Percentiles rank a stretch among this genome's conserved stretches.
phyloP scores from a whole-genome alignment of 1,284 basidiomycete species.

The Ceratobasidium sp. region DNA sequence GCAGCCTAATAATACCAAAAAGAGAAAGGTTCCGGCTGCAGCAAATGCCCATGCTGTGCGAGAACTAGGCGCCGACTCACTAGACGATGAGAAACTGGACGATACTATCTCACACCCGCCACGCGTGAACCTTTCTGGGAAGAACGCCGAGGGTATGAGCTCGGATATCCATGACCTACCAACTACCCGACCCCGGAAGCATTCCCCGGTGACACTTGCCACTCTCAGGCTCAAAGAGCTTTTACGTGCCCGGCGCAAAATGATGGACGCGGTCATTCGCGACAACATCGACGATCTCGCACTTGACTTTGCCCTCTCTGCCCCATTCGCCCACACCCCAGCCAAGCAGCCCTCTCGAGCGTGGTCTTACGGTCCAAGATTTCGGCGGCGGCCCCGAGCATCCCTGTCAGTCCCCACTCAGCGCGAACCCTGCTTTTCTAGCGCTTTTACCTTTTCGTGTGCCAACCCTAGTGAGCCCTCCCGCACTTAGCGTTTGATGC shows the following conservation, averaged over 20 bases:
- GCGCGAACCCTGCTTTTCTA: conserved; percentile 13
- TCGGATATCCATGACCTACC: neutral
- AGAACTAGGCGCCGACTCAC: neutral
- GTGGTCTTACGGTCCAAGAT: conserved; percentile 24
- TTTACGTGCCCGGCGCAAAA: conserved; percentile 71
- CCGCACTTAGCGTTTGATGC: conserved; percentile 47
- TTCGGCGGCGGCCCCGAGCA: conserved; percentile 7
- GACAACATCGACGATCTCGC: conserved; percentile 67
- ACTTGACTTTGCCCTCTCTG: conserved; percentile 77
- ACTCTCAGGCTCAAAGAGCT: conserved; percentile 79
- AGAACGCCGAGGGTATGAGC: neutral
- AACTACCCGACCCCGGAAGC: conserved; percentile 54
- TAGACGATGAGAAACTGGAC: neutral
- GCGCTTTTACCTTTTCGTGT: conserved; percentile 66
- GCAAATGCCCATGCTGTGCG: conserved; percentile 12
- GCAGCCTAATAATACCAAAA: conserved; percentile 84
- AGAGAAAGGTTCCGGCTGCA: conserved; percentile 77
- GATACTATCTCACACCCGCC: neutral
- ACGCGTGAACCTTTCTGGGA: conserved; percentile 1
- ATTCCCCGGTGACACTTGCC: conserved; percentile 69
- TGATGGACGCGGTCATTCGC: conserved; percentile 71
- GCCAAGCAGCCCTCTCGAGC: neutral
- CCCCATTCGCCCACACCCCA: conserved; percentile 55
- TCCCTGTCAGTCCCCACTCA: neutral
- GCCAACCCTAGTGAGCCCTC: conserved; percentile 73